Evolutionary conservation across 257 asterid genomes (phyloP).

Genomic region (Eucommia ulmoides): DNA sequence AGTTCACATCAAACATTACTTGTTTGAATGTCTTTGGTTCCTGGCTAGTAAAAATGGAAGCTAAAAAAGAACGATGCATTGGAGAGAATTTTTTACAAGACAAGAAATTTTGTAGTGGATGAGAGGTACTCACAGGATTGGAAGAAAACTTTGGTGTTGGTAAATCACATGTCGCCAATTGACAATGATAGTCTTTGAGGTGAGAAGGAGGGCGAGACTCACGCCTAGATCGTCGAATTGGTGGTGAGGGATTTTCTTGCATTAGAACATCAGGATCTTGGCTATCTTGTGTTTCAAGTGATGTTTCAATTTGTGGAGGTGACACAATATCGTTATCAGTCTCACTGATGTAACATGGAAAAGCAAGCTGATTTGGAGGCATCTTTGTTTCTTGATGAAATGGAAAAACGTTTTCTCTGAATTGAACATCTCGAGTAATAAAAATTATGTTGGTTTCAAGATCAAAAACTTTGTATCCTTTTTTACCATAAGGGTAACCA

Average conservation of each 20-base stretch:
- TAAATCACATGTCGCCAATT: neutral
- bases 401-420: neutral
- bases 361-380: neutral
- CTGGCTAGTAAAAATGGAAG: neutral
- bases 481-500: neutral
- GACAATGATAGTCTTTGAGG: too few relatives aligned
- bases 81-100: constrained; percentile 2
- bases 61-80: constrained; percentile 3
- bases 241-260: neutral
- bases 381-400: neutral
- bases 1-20: too few relatives aligned
- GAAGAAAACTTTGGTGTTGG: neutral
- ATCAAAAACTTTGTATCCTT: neutral
- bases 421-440: constrained; percentile 1
- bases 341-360: neutral
- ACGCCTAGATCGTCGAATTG: neutral
- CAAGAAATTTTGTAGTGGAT: constrained; percentile 2
- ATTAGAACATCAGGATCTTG: neutral
- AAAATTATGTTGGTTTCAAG: neutral
- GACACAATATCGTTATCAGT: neutral
- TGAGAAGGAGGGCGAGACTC: too few relatives aligned
- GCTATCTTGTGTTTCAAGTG: too few relatives aligned
- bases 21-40: too few relatives aligned
- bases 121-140: constrained; percentile 6
- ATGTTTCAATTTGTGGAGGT: too few relatives aligned